Conservation (phyloP, 1,139 yeast species). For the Nadsonia starkeyi-henricii region DNA sequence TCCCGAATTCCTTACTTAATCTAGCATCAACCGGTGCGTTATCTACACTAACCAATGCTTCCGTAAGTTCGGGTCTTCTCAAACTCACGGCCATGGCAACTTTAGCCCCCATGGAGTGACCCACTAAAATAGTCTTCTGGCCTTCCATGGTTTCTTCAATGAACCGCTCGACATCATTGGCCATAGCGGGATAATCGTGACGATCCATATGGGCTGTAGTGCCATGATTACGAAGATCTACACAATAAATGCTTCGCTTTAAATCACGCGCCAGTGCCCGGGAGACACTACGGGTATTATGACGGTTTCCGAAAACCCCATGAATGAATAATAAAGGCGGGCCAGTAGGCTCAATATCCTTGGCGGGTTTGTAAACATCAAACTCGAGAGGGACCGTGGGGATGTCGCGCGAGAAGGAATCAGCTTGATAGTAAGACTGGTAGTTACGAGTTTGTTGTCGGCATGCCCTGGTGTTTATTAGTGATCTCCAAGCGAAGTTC, state of each 20-base stretch:
- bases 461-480: not conserved
- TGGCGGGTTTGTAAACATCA: constrained; percentile 26
- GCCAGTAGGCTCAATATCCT: constrained; percentile 8
- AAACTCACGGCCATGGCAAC: constrained; percentile 80
- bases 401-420: constrained; percentile 16
- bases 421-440: constrained; percentile 13
- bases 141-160: constrained; percentile 23
- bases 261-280: constrained; percentile 23
- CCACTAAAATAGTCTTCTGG: constrained; percentile 50
- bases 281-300: constrained; percentile 67
- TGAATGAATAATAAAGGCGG: constrained; percentile 65
- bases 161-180: constrained; percentile 73
- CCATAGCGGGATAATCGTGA: constrained; percentile 69
- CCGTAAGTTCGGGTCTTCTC: constrained; percentile 49
- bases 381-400: constrained; percentile 33
- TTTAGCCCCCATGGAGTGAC: constrained; percentile 97
- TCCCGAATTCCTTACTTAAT: constrained; percentile 47
- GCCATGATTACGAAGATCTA: constrained; percentile 87
- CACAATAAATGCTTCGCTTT: constrained; percentile 38
- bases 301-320: constrained; percentile 77
- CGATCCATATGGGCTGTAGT: constrained; percentile 60
- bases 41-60: constrained; percentile 65
- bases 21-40: constrained; percentile 70
- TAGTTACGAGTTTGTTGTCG: not conserved
- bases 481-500: not conserved